Percentiles rank a stretch among this genome's conserved stretches.
Evolutionary conservation across 129 eudicot genomes (phyloP).

Genomic region (Deinandra increscens): DNA sequence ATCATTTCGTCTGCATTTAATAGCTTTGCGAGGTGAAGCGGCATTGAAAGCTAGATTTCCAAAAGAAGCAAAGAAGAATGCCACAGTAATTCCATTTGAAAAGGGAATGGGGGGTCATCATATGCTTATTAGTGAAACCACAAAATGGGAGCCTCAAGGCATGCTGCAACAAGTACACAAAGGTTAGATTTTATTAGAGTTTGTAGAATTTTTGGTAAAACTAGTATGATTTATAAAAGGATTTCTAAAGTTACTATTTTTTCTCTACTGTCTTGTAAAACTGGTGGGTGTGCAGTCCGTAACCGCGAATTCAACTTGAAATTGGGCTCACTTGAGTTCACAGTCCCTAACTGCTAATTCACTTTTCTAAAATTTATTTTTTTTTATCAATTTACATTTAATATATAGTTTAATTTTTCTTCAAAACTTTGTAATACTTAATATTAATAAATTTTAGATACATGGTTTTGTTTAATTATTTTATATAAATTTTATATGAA

Average conservation of each 20-base stretch:
- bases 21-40: conserved; percentile 91
- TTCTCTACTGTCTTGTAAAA: no score
- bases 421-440: no score
- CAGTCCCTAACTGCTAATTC: no score
- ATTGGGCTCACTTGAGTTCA: no score
- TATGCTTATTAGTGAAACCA: conserved; percentile 30
- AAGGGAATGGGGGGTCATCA: conserved; percentile 52
- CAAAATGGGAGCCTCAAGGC: conserved; percentile 62
- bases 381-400: no score
- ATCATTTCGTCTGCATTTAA: neutral
- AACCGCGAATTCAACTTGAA: no score
- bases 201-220: neutral
- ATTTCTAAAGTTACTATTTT: no score
- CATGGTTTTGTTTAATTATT: no score
- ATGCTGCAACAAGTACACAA: conserved; percentile 64
- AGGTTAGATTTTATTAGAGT: conserved; percentile 37
- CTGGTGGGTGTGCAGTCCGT: no score
- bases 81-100: conserved; percentile 75
- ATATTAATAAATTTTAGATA: neutral
- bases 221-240: no score
- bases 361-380: no score
- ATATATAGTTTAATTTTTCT: no score
- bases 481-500: neutral
- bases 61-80: conserved; percentile 67
- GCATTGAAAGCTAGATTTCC: conserved; percentile 69